Percentiles rank a stretch among this genome's conserved stretches.
Conservation (phyloP, 805 yeast species). For the Ogataea polymorpha region DNA sequence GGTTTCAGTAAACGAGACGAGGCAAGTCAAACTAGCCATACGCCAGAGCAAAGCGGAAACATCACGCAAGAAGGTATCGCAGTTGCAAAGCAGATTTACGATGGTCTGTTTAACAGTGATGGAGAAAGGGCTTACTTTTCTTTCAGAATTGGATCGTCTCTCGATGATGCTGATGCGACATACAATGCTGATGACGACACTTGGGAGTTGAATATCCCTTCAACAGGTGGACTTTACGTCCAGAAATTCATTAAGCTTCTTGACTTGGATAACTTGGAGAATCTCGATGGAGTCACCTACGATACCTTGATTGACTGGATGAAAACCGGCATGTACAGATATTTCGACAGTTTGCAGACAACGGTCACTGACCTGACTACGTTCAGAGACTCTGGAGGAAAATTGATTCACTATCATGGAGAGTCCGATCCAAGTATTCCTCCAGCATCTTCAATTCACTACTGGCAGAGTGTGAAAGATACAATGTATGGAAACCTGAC, state of each 20-base stretch:
- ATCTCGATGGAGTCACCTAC: constrained; percentile 7
- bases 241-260: constrained; percentile 5
- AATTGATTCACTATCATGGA: constrained; percentile 8
- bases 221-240: constrained; percentile 6
- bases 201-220: constrained; percentile 5
- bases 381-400: constrained; percentile 4
- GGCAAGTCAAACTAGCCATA: background rate
- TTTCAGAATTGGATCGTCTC: constrained; percentile 3
- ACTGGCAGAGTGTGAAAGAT: constrained; percentile 4
- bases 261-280: constrained; percentile 2
- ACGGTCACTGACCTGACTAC: constrained; percentile 6
- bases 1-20: constrained; percentile 4
- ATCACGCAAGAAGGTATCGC: constrained; percentile 7
- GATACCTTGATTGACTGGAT: constrained; percentile 11
- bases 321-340: constrained; percentile 4
- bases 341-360: constrained; percentile 7
- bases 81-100: constrained; percentile 1
- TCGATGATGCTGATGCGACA: constrained; percentile 2
- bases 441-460: constrained; percentile 8
- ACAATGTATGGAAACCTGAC: constrained; percentile 4
- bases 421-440: constrained; percentile 11
- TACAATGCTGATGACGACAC: constrained; percentile 3
- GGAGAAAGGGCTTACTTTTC: constrained; percentile 11
- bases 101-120: constrained; percentile 2
- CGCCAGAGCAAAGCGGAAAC: constrained; percentile 7